These are phyloP conservation scores for Kodamaea leandrae DNA, from an alignment of 805 yeast genomes.

Conservation along the genomic window DNA sequence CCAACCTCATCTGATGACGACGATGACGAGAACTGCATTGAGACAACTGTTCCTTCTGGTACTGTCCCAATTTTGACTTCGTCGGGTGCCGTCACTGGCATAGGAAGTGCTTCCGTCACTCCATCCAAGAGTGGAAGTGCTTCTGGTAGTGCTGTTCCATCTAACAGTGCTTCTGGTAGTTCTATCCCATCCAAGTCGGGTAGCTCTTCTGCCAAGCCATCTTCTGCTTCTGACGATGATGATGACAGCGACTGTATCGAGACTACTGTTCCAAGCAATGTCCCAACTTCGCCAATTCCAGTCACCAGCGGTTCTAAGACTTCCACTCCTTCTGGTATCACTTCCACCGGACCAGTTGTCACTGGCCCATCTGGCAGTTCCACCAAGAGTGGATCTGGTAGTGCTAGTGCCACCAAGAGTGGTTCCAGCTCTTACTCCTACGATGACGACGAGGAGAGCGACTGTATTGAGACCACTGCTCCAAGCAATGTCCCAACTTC, in stretches of 20 bases:
- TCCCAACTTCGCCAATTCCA: slow-evolving; percentile 3
- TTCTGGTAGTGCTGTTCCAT: neutral
- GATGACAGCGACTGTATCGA: slow-evolving; percentile 9
- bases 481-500: slow-evolving; percentile 4
- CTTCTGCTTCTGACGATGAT: slow-evolving; percentile 4
- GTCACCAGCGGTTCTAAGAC: no score
- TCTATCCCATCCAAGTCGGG: neutral
- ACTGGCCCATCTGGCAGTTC: slow-evolving; percentile 2
- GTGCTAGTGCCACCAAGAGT: neutral
- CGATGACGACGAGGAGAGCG: slow-evolving; percentile 9
- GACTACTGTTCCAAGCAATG: slow-evolving; percentile 4
- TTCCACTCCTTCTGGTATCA: no score
- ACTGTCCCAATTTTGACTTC: slow-evolving; percentile 1
- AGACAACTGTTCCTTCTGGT: slow-evolving; percentile 1
- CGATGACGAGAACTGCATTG: slow-evolving; percentile 15
- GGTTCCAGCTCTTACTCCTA: neutral
- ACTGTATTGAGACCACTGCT: slow-evolving; percentile 6
- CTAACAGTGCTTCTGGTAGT: neutral
- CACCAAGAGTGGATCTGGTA: slow-evolving; percentile 1
- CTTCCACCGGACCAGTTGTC: neutral
- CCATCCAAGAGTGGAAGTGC: neutral
- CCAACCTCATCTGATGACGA: slow-evolving; percentile 11
- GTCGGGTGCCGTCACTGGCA: neutral
- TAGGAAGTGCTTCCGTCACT: slow-evolving; percentile 1
- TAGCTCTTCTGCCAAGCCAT: neutral